Percentiles rank a stretch among this genome's conserved stretches.
Conservation (phyloP, 257 asterid species). For the Solanum clarkiae region DNA sequence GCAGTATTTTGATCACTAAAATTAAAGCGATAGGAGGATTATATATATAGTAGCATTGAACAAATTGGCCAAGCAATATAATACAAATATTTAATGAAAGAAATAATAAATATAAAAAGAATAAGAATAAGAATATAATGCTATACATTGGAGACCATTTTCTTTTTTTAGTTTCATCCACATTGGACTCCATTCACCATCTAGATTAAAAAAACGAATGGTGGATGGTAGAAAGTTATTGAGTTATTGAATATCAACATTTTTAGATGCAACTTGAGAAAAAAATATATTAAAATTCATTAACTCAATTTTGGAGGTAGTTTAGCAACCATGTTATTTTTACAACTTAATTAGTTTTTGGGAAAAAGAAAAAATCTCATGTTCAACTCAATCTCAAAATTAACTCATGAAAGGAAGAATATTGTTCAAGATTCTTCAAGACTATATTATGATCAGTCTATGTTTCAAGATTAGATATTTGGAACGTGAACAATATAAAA, state of each 20-base stretch:
- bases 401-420: rapidly evolving
- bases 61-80: neutral
- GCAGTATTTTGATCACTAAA: neutral
- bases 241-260: neutral
- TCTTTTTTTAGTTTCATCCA: neutral
- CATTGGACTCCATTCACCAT: neutral
- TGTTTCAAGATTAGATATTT: too few relatives aligned
- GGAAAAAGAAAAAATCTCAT: rapidly evolving
- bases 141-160: neutral
- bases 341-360: neutral
- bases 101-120: neutral
- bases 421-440: too few relatives aligned
- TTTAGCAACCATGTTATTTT: neutral
- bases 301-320: neutral
- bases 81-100: neutral
- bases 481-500: neutral
- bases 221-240: neutral
- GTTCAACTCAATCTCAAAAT: rapidly evolving
- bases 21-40: neutral
- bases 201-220: neutral
- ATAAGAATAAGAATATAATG: neutral
- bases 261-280: neutral
- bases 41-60: neutral
- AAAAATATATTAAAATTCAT: neutral
- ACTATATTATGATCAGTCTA: neutral